A percentile compares a stretch with the other conserved stretches of the same genome.
Conservation (phyloP, 108 stramenopile genomes). For the Fragilariopsis cylindrus region DNA sequence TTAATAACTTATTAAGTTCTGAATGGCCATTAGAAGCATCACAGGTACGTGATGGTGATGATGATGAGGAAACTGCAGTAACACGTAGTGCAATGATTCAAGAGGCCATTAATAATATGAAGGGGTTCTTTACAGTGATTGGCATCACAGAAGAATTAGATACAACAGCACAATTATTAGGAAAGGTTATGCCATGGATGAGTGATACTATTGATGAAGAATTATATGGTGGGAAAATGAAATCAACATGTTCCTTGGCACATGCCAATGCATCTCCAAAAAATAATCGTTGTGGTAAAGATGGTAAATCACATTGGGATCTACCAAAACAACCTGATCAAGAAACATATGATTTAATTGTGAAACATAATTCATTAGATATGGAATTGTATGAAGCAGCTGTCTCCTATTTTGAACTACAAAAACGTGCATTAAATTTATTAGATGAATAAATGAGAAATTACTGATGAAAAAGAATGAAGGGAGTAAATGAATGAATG, state of each 20-base stretch:
- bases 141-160: slow-evolving; percentile 68
- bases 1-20: slow-evolving; percentile 54
- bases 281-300: slow-evolving; percentile 56
- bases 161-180: slow-evolving; percentile 45
- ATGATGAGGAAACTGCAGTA: background rate
- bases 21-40: slow-evolving; percentile 18
- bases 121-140: slow-evolving; percentile 63
- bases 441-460: background rate
- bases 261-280: slow-evolving; percentile 51
- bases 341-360: slow-evolving; percentile 54
- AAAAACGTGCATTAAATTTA: slow-evolving; percentile 25
- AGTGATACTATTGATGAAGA: slow-evolving; percentile 18
- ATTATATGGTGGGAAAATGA: slow-evolving; percentile 9
- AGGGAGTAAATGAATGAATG: no score
- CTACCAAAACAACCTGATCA: slow-evolving; percentile 63
- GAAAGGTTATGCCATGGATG: slow-evolving; percentile 71
- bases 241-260: slow-evolving; percentile 44
- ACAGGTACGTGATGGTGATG: background rate
- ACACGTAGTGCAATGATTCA: slow-evolving; percentile 28
- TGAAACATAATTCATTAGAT: slow-evolving; percentile 66
- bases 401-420: slow-evolving; percentile 54
- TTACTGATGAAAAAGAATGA: no score
- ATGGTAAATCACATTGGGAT: slow-evolving; percentile 52
- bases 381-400: slow-evolving; percentile 72
- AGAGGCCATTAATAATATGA: slow-evolving; percentile 70